These are phyloP conservation scores for Arthroderma uncinatum DNA, from an alignment of 2,329 filamentous ascomycete genomes.

Conservation along the genomic window DNA sequence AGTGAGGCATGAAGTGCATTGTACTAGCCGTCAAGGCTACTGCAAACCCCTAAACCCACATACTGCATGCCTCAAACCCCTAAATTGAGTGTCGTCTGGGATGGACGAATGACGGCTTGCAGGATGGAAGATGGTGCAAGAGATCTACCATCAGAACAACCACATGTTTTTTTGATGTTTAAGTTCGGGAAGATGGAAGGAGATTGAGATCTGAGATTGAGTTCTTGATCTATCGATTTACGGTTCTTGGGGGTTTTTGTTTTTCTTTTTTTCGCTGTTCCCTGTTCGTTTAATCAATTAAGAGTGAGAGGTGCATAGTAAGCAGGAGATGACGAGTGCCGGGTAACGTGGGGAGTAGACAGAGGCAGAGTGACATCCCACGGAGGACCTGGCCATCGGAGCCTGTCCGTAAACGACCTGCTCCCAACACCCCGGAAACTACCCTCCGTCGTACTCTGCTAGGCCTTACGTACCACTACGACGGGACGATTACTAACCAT, in stretches of 20 bases:
- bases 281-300: not conserved
- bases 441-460: not conserved
- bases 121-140: not conserved
- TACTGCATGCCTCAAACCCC: too few species aligned
- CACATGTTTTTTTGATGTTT: not conserved
- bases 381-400: not conserved
- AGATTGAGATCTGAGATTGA: slow-evolving; percentile 5
- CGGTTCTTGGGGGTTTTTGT: not conserved
- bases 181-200: not conserved
- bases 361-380: too few species aligned
- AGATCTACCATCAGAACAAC: not conserved
- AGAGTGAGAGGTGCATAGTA: not conserved
- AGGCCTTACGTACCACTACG: not conserved
- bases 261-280: not conserved
- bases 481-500: not conserved
- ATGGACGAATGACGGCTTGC: not conserved
- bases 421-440: not conserved
- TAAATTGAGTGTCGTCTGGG: not conserved
- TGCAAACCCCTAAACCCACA: not conserved
- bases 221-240: slow-evolving; percentile 2
- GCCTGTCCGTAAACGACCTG: not conserved
- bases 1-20: too few species aligned
- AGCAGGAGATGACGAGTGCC: not conserved
- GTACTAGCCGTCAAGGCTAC: too few species aligned
- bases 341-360: too few species aligned